Evolutionary conservation across 768 basidiomycete genomes (phyloP).

Genomic region (Boletus pseudo-olivaceus): DNA sequence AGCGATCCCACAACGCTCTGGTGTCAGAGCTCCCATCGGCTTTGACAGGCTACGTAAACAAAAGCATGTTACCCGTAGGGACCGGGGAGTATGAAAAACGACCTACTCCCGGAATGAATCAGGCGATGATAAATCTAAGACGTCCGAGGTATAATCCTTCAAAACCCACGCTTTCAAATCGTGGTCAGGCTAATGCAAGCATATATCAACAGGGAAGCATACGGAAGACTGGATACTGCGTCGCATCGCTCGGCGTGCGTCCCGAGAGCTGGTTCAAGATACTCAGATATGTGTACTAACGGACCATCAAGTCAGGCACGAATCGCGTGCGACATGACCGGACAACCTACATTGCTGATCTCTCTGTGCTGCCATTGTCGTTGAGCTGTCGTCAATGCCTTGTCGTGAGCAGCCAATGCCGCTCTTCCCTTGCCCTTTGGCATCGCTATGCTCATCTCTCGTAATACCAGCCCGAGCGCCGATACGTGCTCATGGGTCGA

Average conservation of each 20-base stretch:
- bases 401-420: conserved; percentile 14
- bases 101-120: conserved; percentile 72
- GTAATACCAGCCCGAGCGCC: conserved; percentile 47
- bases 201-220: conserved; percentile 22
- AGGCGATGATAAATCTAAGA: conserved; percentile 59
- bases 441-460: conserved; percentile 30
- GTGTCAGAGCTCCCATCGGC: conserved; percentile 89
- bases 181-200: not conserved
- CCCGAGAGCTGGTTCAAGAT: conserved; percentile 91
- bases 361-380: conserved; percentile 85
- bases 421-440: conserved; percentile 20
- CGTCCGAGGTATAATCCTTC: conserved; percentile 73
- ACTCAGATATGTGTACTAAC: conserved; percentile 82
- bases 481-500: conserved; percentile 37
- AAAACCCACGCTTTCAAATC: conserved; percentile 77
- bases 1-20: conserved; percentile 71
- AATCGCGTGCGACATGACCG: not conserved
- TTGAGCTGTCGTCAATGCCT: conserved; percentile 66
- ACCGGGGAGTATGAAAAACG: not conserved
- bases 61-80: not conserved
- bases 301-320: not conserved
- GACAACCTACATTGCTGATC: conserved; percentile 75
- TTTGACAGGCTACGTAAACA: conserved; percentile 57
- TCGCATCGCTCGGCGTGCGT: conserved; percentile 90
- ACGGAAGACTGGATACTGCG: conserved; percentile 93